phyloP scores from a whole-genome alignment of 2,329 filamentous ascomycete genomes.

The Hypoxylon sp. region DNA sequence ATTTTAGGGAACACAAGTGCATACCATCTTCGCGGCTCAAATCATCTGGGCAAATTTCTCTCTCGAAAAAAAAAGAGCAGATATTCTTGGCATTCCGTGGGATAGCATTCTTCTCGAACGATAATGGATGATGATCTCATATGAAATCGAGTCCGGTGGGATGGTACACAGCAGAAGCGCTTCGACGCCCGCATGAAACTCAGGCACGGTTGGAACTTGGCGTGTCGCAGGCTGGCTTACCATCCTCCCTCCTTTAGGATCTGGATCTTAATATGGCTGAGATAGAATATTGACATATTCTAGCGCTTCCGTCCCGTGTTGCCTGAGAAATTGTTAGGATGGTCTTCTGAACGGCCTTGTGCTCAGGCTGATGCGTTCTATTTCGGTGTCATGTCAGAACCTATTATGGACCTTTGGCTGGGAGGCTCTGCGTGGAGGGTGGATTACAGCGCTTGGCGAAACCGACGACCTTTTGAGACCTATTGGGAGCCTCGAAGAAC shows the following conservation, averaged over 20 bases:
- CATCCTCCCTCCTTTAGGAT: conserved; percentile 4
- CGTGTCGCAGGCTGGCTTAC: conserved; percentile 21
- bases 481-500: too few relatives aligned
- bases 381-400: too few relatives aligned
- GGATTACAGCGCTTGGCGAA: too few relatives aligned
- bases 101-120: conserved; percentile 6
- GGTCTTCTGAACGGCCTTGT: conserved; percentile 5
- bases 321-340: neutral
- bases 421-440: too few relatives aligned
- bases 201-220: conserved; percentile 25
- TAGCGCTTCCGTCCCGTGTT: conserved; percentile 1
- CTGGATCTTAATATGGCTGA: too few relatives aligned
- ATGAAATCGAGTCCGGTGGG: too few relatives aligned
- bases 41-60: neutral
- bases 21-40: neutral
- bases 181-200: conserved; percentile 14
- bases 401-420: too few relatives aligned
- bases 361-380: neutral
- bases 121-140: too few relatives aligned
- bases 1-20: too few relatives aligned
- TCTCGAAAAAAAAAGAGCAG: neutral
- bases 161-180: conserved; percentile 8
- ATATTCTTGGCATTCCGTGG: neutral
- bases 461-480: neutral
- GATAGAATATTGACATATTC: neutral